Evolutionary conservation across 2,329 filamentous ascomycete species (phyloP), one percentile per base, ranked within the genome.

Genomic region (Drechslera avenae): DNA sequence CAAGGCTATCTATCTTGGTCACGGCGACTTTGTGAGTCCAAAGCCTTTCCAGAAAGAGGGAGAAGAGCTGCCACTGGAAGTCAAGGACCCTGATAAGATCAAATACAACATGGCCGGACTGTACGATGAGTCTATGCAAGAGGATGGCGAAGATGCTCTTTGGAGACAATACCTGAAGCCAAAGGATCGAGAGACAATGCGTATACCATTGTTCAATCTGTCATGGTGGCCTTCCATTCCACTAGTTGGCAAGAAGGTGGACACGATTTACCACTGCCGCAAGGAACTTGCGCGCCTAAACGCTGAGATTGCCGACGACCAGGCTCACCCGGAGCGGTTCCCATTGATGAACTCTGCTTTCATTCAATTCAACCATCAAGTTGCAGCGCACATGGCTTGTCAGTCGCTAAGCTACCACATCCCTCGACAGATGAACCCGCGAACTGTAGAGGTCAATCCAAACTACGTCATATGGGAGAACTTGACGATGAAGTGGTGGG

Each of bases 311-410:
- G 92, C 97, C 62, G 79, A 87, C 36, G 94, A 97, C 60, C 94
- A 99, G 70, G 82, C 87, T 45, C 81, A 94, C 40, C 88, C 89
- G 0, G 92, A 97, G 60, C 85, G 87, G 4, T 97, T 91, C 56
- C 92, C 93, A 0, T 76, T 92, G 39, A 95, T 97, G 91, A 96
- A 90, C 66, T 96, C 93, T 1, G 94, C 94, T 0, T 99, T 99
- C 63, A 91, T 99, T 54, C 94, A 99, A 70, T 99, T 99, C 81
- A 96, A 99, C 67, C 89, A 97, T 68, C 94, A 99, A 71, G 90
- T 97, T 1, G 92, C 93, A 5, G 94, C 94, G 0, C 94, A 99
- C 67, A 97, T 99, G 94, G 94, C 93, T 50, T 97, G 91, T 70
- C 94, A 99, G 71, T 86, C 90, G 39, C 82, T 95, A 37, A 91